These are phyloP conservation scores for Globisporangium apiculatum DNA, from an alignment of 352 stramenopile genomes.

Conservation along the genomic window DNA sequence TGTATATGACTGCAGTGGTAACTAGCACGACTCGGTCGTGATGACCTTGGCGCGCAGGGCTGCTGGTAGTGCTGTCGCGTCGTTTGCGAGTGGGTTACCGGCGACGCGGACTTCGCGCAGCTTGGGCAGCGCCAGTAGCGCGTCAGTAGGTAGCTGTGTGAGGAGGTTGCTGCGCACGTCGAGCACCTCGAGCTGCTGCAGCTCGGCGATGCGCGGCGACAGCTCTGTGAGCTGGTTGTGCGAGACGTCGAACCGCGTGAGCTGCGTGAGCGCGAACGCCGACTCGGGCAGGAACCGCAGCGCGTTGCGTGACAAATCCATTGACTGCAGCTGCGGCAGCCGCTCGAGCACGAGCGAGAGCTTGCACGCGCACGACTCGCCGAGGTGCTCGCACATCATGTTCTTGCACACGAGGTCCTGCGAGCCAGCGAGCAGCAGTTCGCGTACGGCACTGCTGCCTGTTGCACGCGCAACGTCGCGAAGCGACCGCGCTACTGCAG, in stretches of 20 bases:
- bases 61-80: slow-evolving; percentile 16
- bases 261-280: slow-evolving; percentile 57
- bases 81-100: slow-evolving; percentile 33
- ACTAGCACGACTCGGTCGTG: not conserved
- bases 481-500: slow-evolving; percentile 19
- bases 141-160: slow-evolving; percentile 25
- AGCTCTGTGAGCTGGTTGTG: slow-evolving; percentile 58
- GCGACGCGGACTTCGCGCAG: slow-evolving; percentile 34
- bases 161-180: slow-evolving; percentile 57
- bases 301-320: slow-evolving; percentile 76
- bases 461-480: slow-evolving; percentile 56
- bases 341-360: slow-evolving; percentile 75
- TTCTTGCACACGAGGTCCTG: slow-evolving; percentile 88
- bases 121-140: slow-evolving; percentile 27
- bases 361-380: slow-evolving; percentile 77
- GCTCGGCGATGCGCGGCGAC: slow-evolving; percentile 29
- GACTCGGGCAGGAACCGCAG: slow-evolving; percentile 70
- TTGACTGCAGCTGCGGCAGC: slow-evolving; percentile 45
- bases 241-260: slow-evolving; percentile 55
- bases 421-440: slow-evolving; percentile 68
- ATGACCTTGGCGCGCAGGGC: slow-evolving; percentile 31
- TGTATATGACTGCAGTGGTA: no score
- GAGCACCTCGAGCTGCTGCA: slow-evolving; percentile 51
- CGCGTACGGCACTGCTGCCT: slow-evolving; percentile 28
- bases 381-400: slow-evolving; percentile 89